Base-by-base conservation (phyloP, 2,329 filamentous ascomycete genomes). In the Diaporthe sp. region DNA sequence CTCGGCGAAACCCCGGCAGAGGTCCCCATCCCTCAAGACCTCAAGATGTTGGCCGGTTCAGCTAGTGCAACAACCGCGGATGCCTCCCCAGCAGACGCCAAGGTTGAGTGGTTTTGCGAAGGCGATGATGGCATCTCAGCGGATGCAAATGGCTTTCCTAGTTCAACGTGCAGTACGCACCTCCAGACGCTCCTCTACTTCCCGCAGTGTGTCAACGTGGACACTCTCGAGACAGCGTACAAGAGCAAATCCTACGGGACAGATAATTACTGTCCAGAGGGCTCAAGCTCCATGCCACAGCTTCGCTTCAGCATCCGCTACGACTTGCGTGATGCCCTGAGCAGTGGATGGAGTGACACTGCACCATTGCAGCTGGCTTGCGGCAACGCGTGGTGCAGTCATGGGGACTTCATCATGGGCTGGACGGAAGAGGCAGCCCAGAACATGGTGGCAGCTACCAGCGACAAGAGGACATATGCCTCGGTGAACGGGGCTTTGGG, bases 71-170 rank as follows among this genome's bases (percentile, higher is more conserved):
- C 83, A 80, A 87, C 87, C 77, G 49, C 71, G 4, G n/a, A 17
- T 20, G 39, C 25, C 34, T 76, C 79, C 65, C 72, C 77, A 17
- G 73, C 77, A 31, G 76, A 78, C 37, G 79, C 80, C 42, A 75
- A 78, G 71, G 75, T 79, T 68, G 55, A 76, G 25, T 81, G 78
- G 78, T 77, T 79, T 58, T 79, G 78, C 72, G 78, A 79, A 67
- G 75, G 72, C 25, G 78, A 78, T 63, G 57, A 65, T 58, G 75
- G 77, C 63, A 77, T 74, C 44, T 72, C 67, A 81, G 92, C 92
- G 2, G 88, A 94, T 25, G 92, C 91, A 10, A 94, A 94, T 80
- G 93, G 57, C 58, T 92, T 93, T 80, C 93, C 93, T 39, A 93
- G 94, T 76, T 91, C 91, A 67, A 93, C 92, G 0, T 94, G 92